Conservation (phyloP, 495 filamentous ascomycete genomes). For the Cryomyces minteri region DNA sequence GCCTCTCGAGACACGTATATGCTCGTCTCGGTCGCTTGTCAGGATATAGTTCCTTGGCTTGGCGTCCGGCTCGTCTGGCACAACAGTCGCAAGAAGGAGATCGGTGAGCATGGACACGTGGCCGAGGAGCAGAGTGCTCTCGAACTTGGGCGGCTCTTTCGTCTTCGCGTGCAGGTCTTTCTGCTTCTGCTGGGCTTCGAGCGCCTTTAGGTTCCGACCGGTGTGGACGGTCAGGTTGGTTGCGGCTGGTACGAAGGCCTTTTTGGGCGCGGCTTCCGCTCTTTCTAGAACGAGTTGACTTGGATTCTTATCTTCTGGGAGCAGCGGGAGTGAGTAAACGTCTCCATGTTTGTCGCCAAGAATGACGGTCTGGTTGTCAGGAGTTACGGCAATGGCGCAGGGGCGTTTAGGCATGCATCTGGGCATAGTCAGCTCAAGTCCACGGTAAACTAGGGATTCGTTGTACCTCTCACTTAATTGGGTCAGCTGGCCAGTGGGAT, state of each 20-base stretch:
- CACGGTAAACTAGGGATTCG: too few relatives aligned
- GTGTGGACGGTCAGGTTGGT: slow-evolving; percentile 70
- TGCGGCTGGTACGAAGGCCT: slow-evolving; percentile 36
- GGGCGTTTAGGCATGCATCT: slow-evolving; percentile 84
- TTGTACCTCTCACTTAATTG: slow-evolving; percentile 54
- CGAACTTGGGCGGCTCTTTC: slow-evolving; percentile 35
- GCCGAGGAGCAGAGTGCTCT: slow-evolving; percentile 59
- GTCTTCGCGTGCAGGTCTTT: slow-evolving; percentile 22
- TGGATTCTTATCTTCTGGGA: slow-evolving; percentile 17
- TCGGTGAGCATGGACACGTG: slow-evolving; percentile 90
- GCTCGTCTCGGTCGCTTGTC: slow-evolving; percentile 88
- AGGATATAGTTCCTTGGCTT: slow-evolving; percentile 47
- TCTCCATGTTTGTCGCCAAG: slow-evolving; percentile 91
- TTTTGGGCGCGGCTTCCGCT: slow-evolving; percentile 7
- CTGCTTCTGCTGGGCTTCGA: slow-evolving; percentile 50
- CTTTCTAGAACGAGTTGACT: background rate
- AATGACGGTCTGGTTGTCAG: slow-evolving; percentile 50
- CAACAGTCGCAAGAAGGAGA: slow-evolving; percentile 30
- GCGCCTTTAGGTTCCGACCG: slow-evolving; percentile 50
- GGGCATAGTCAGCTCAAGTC: background rate
- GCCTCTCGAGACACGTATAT: slow-evolving; percentile 79
- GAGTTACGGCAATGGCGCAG: slow-evolving; percentile 49
- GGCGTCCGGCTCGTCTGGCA: slow-evolving; percentile 4
- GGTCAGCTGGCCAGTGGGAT: slow-evolving; percentile 37
- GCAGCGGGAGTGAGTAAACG: slow-evolving; percentile 73